Evolutionary conservation across 2,329 filamentous ascomycete genomes (phyloP).

Genomic region (Trichoderma afroharzianum): DNA sequence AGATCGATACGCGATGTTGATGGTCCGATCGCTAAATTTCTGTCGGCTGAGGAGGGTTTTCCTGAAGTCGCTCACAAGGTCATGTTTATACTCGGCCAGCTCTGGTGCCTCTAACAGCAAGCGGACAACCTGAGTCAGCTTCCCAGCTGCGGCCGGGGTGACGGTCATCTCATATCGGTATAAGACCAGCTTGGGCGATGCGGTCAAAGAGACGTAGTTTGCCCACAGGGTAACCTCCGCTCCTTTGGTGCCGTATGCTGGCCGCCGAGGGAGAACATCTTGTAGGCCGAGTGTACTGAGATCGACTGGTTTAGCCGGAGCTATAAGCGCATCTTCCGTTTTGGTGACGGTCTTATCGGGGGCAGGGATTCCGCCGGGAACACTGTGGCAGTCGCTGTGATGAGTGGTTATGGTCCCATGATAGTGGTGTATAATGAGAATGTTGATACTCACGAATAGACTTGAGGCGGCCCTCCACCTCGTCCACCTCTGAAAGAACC

Average conservation of each 20-base stretch:
- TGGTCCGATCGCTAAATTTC: slow-evolving; percentile 20
- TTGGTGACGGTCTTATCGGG: slow-evolving; percentile 10
- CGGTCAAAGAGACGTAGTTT: slow-evolving; percentile 19
- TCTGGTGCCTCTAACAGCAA: slow-evolving; percentile 25
- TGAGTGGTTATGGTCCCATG: neutral
- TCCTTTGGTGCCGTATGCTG: slow-evolving; percentile 19
- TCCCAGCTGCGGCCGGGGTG: slow-evolving; percentile 2
- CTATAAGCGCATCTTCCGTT: slow-evolving; percentile 15
- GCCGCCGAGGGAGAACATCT: slow-evolving; percentile 16
- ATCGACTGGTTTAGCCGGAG: neutral
- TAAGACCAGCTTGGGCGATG: slow-evolving; percentile 14
- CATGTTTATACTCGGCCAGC: slow-evolving; percentile 15
- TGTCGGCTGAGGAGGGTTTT: slow-evolving; percentile 30
- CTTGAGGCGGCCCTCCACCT: slow-evolving; percentile 7
- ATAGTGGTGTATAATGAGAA: neutral
- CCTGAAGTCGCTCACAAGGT: slow-evolving; percentile 34
- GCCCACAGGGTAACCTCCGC: slow-evolving; percentile 17
- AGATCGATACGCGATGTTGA: slow-evolving; percentile 25
- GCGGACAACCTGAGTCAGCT: slow-evolving; percentile 18
- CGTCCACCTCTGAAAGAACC: neutral
- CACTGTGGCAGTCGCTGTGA: neutral
- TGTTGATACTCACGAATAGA: slow-evolving; percentile 10
- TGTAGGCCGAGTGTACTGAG: slow-evolving; percentile 9
- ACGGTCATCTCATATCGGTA: slow-evolving; percentile 19
- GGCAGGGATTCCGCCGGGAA: neutral